Evolutionary conservation across 495 filamentous ascomycete species (phyloP).

Genomic region (Penicillium egyptiacum): DNA sequence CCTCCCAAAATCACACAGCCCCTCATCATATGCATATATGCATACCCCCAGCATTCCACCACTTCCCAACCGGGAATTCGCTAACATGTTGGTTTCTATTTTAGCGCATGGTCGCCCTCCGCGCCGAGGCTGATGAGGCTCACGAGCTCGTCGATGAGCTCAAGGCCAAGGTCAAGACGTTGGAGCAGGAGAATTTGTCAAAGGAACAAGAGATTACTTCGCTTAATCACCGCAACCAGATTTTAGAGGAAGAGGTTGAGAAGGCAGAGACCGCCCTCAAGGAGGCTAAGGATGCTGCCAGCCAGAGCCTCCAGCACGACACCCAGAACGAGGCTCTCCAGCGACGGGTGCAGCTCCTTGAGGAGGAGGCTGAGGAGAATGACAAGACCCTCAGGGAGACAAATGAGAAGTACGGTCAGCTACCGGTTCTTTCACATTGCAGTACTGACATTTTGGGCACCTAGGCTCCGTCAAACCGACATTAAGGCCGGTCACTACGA

Average conservation of each 20-base stretch:
- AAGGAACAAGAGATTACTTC: constrained; percentile 99
- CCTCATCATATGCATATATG: constrained; percentile 23
- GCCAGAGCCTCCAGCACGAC: constrained; percentile 69
- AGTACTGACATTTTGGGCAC: constrained; percentile 21
- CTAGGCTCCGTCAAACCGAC: constrained; percentile 94
- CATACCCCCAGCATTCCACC: constrained; percentile 22
- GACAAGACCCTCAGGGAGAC: constrained; percentile 93
- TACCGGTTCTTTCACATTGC: neutral
- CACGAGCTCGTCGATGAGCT: constrained; percentile 80
- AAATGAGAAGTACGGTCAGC: constrained; percentile 85
- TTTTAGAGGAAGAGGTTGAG: constrained; percentile 88
- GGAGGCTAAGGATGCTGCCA: constrained; percentile 75
- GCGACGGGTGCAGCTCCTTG: constrained; percentile 88
- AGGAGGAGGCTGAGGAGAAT: constrained; percentile 95
- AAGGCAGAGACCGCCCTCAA: constrained; percentile 76
- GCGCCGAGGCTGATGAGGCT: constrained; percentile 85
- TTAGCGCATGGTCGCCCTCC: constrained; percentile 92
- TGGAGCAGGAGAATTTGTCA: constrained; percentile 91
- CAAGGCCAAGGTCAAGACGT: constrained; percentile 75
- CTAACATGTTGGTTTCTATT: constrained; percentile 41
- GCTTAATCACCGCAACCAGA: constrained; percentile 82
- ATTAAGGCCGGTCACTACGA: constrained; percentile 99
- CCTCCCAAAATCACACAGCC: constrained; percentile 20
- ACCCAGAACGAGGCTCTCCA: constrained; percentile 85
- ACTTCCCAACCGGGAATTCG: constrained; percentile 6